Evolutionary conservation across 305 asterid species (phyloP).

Genomic region (Petunia hybrid): DNA sequence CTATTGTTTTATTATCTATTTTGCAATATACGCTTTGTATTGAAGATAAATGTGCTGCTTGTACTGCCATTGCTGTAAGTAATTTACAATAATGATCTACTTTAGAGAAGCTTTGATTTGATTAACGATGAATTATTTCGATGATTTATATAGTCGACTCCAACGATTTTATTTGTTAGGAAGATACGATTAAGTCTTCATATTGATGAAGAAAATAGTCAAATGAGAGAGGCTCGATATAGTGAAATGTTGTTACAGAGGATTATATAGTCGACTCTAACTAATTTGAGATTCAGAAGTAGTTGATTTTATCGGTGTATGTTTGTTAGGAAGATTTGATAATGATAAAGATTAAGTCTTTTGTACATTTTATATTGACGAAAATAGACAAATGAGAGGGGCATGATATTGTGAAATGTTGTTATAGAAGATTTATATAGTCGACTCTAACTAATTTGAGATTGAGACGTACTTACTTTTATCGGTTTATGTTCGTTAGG

Average conservation of each 20-base stretch:
- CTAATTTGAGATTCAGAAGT: too few relatives aligned
- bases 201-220: too few relatives aligned
- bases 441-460: neutral
- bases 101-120: neutral
- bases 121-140: neutral
- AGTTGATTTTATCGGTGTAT: too few relatives aligned
- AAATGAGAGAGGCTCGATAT: too few relatives aligned
- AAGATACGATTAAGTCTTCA: too few relatives aligned
- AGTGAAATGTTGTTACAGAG: too few relatives aligned
- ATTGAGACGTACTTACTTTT: neutral
- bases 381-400: too few relatives aligned
- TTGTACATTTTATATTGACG: too few relatives aligned
- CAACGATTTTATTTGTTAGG: neutral
- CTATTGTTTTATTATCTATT: conserved; percentile 11
- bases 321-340: too few relatives aligned
- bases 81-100: conserved; percentile 3
- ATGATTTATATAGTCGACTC: neutral
- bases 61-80: conserved; percentile 92
- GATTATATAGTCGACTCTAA: too few relatives aligned
- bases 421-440: neutral
- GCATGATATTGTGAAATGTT: too few relatives aligned
- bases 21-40: conserved; percentile 44
- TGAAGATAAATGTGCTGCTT: conserved; percentile 90
- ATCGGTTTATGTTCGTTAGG: neutral
- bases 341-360: too few relatives aligned